Conservation (phyloP, 352 stramenopile species). For the Globisporangium spiculum region DNA sequence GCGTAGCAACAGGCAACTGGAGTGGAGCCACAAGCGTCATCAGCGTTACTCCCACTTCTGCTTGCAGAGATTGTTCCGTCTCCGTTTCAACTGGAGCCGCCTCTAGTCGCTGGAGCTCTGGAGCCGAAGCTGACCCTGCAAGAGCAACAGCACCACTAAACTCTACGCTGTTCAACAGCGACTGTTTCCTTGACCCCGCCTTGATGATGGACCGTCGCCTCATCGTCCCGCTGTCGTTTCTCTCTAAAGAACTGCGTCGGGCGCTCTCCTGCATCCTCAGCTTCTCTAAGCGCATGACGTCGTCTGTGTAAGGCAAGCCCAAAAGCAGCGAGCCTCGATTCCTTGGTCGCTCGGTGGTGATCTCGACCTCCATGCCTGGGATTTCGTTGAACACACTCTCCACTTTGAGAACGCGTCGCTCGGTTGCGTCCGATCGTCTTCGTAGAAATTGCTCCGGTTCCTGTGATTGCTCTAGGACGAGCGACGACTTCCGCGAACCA, state of each 20-base stretch:
- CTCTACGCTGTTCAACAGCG: neutral
- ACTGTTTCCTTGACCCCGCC: neutral
- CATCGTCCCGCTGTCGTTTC: constrained; percentile 20
- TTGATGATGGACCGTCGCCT: constrained; percentile 1
- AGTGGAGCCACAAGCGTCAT: neutral
- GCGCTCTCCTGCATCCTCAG: constrained; percentile 18
- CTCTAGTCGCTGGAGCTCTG: constrained; percentile 5
- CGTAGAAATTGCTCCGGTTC: constrained; percentile 66
- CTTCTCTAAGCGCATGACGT: constrained; percentile 16
- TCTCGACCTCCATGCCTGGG: constrained; percentile 47
- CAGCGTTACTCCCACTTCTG: too few relatives aligned
- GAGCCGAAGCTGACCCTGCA: neutral
- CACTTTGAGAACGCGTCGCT: constrained; percentile 42
- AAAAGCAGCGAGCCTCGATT: constrained; percentile 3
- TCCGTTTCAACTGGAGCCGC: neutral
- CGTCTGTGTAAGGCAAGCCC: constrained; percentile 1
- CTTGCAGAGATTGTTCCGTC: neutral
- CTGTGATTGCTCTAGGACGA: constrained; percentile 8
- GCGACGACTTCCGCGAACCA: constrained; percentile 5
- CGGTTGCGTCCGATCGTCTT: constrained; percentile 20
- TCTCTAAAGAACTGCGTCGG: constrained; percentile 20
- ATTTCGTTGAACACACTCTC: constrained; percentile 39
- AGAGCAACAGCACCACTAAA: neutral
- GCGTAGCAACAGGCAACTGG: neutral
- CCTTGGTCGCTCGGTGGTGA: constrained; percentile 46